Percentiles rank a stretch among this genome's conserved stretches.
phyloP scores from a whole-genome alignment of 768 basidiomycete genomes.

The Suillus decipiens region DNA sequence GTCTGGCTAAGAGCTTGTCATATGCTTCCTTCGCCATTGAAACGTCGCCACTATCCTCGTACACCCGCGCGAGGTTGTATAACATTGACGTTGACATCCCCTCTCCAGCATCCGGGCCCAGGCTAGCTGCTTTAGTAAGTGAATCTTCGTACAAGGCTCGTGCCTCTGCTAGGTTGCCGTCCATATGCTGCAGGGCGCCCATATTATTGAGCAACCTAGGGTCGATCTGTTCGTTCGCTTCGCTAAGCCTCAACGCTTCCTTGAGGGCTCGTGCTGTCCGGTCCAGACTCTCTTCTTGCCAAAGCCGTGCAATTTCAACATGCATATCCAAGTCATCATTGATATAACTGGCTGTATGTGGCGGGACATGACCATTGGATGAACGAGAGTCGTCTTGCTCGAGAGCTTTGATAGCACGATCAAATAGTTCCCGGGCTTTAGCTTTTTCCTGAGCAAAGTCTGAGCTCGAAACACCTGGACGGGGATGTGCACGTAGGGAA shows the following conservation, averaged over 20 bases:
- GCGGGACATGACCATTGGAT: conserved; percentile 33
- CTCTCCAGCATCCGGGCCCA: conserved; percentile 55
- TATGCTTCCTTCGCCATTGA: conserved; percentile 83
- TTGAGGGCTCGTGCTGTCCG: conserved; percentile 71
- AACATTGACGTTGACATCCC: conserved; percentile 78
- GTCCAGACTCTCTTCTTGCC: conserved; percentile 80
- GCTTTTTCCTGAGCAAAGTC: conserved; percentile 72
- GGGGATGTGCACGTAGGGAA: conserved; percentile 79
- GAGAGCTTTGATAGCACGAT: conserved; percentile 68
- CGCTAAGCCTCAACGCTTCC: conserved; percentile 69
- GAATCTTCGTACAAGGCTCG: conserved; percentile 72
- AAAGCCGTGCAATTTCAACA: conserved; percentile 86
- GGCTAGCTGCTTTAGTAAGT: conserved; percentile 53
- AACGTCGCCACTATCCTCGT: conserved; percentile 81
- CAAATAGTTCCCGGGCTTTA: conserved; percentile 81
- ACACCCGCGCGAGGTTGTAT: conserved; percentile 90
- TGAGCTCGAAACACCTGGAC: conserved; percentile 74
- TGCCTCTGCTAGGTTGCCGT: conserved; percentile 59
- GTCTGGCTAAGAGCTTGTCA: conserved; percentile 80
- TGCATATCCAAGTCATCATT: conserved; percentile 85
- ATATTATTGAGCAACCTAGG: conserved; percentile 82
- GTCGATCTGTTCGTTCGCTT: conserved; percentile 50
- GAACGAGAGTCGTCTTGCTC: conserved; percentile 58
- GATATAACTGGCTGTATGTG: conserved; percentile 52
- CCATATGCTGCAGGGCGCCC: conserved; percentile 72